Conservation (phyloP, 768 basidiomycete species). For the Mycena vitilis region DNA sequence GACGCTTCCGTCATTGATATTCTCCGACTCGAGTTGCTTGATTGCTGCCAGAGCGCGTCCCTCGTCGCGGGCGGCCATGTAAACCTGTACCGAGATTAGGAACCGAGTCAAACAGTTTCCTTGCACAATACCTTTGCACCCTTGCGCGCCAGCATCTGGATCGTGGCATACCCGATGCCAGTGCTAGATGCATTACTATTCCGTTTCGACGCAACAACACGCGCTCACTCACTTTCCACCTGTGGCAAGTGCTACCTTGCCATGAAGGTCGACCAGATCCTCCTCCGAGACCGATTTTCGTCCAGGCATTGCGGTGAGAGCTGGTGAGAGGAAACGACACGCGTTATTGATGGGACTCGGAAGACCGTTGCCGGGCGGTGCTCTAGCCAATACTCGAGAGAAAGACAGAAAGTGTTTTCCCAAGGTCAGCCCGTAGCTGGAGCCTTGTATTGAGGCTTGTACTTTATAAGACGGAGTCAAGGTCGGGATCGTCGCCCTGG, state of each 20-base stretch:
- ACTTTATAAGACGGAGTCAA: too few relatives aligned
- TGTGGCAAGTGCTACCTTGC: constrained; percentile 60
- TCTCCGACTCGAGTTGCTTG: constrained; percentile 46
- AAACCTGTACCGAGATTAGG: constrained; percentile 25
- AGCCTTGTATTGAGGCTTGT: too few relatives aligned
- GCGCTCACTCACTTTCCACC: constrained; percentile 56
- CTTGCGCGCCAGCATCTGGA: constrained; percentile 50
- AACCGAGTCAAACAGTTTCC: neutral
- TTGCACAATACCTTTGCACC: constrained; percentile 53
- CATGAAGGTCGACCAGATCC: constrained; percentile 59
- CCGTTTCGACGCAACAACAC: neutral
- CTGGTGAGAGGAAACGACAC: too few relatives aligned
- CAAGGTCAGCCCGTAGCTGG: too few relatives aligned
- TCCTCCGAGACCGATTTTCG: constrained; percentile 42
- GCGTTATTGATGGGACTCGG: neutral
- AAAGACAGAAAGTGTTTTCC: too few relatives aligned
- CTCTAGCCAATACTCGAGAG: too few relatives aligned
- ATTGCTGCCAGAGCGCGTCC: constrained; percentile 47
- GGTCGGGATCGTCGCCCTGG: too few relatives aligned
- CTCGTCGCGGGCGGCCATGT: constrained; percentile 49
- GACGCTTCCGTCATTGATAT: constrained; percentile 46
- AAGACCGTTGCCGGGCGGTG: neutral
- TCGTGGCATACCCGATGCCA: constrained; percentile 52
- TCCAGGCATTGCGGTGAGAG: constrained; percentile 19
- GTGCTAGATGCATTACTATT: constrained; percentile 36